A percentile compares a stretch with the other conserved stretches of the same genome.
These are phyloP conservation scores for Coemansia sp. DNA, from an alignment of 192 early-diverging fungal genomes.

Conservation along the genomic window DNA sequence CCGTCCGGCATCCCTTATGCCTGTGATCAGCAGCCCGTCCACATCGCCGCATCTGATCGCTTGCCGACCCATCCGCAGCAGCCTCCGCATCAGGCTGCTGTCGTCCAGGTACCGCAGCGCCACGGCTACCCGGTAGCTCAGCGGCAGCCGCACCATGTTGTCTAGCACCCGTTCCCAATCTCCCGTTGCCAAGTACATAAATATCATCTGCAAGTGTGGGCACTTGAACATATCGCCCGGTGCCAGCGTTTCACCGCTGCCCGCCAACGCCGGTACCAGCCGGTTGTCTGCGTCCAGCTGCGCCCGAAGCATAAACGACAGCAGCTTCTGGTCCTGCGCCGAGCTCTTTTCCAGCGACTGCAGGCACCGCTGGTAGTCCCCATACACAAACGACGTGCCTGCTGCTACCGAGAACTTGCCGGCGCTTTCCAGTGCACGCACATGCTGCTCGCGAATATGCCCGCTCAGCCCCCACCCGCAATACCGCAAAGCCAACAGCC, in stretches of 20 bases:
- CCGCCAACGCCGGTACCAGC: conserved; percentile 49
- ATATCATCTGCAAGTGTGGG: conserved; percentile 85
- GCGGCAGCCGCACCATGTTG: conserved; percentile 63
- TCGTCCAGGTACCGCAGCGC: conserved; percentile 86
- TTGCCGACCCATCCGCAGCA: conserved; percentile 55
- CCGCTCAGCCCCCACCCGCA: conserved; percentile 57
- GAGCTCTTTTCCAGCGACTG: conserved; percentile 51
- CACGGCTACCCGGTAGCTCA: conserved; percentile 76
- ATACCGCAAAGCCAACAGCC: conserved; percentile 54
- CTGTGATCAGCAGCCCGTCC: conserved; percentile 81
- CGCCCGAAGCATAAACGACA: conserved; percentile 61
- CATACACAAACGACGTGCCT: conserved; percentile 83
- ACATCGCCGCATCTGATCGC: conserved; percentile 68
- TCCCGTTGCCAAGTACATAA: conserved; percentile 78
- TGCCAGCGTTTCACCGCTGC: conserved; percentile 1
- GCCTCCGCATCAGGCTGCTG: conserved; percentile 63
- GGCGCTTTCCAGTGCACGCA: conserved; percentile 58
- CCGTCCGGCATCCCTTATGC: conserved; percentile 65
- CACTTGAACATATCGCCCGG: conserved; percentile 40
- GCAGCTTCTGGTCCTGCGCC: conserved; percentile 65
- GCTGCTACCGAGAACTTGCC: conserved; percentile 83
- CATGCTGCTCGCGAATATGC: conserved; percentile 48
- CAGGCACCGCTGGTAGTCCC: conserved; percentile 70
- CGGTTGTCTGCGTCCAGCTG: conserved; percentile 54
- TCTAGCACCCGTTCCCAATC: conserved; percentile 78